Base-by-base conservation (phyloP, 2,329 filamentous ascomycete genomes). In the Colletotrichum musae region DNA sequence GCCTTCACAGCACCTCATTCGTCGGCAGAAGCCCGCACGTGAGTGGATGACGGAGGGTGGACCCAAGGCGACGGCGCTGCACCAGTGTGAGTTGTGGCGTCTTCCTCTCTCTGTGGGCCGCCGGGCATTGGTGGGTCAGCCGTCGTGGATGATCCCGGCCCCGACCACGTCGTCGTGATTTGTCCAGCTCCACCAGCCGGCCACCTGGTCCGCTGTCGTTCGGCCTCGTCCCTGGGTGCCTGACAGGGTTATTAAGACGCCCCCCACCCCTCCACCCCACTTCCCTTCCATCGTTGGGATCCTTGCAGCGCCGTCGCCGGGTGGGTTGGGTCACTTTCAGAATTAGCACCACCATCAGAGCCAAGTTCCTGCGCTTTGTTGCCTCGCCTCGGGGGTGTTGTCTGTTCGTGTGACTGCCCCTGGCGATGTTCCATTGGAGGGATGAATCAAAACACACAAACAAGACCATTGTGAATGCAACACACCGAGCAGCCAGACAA, bases 371-470 rank as follows among this genome's bases (percentile, higher is more conserved):
- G 47, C n/a, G 21, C 47, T 50, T 24, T 50, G 47, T 24, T 50
- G 47, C 21, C 47, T 50, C 47, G 43, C 13, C 43, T 47, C 15
- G 18, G 47, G 47, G n/a, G 10, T 6, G 47, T 36, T 62, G 16
- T 36, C 41, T 39, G 16, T 39, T 62, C 32, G 21, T n/a, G n/a
- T 28, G 21, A 32, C 48, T 36, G 26, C 21, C 12, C 58, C 58
- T 54, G 18, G 28, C 28, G 10, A 1, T 39, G 28, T 54, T 12
- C 52, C 41, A 43, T 15, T 58, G 13, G 13, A 32, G 15, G 21
- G 13, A 32, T 59, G 56, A 57, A 60, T 60, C 66, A 66, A 69
- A 66, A 60, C 56, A 60, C 56, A 59, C 51, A 24, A 16, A 51
- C 47, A 66, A 51, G 15, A 16, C 18, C 45, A 57, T 50, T 58